Evolutionary conservation across 768 basidiomycete genomes (phyloP).

Genomic region (Collybia sp.): DNA sequence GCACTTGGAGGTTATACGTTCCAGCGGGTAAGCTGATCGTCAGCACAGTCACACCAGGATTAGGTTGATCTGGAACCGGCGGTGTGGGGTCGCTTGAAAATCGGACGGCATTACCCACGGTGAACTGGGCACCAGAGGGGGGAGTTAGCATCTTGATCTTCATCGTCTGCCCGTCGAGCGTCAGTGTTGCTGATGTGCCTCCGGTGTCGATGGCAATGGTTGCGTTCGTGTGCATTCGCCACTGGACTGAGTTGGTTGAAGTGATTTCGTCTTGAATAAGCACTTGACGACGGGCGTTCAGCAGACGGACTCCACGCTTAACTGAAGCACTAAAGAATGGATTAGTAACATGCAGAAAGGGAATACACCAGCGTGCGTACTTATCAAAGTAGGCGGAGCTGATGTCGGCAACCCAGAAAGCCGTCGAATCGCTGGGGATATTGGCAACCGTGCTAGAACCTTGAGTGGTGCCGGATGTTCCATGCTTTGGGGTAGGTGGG

Average conservation of each 20-base stretch:
- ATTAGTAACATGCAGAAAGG: conserved; percentile 10
- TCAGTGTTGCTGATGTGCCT: conserved; percentile 71
- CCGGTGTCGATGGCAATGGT: conserved; percentile 44
- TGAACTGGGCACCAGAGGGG: conserved; percentile 63
- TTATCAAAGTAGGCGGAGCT: conserved; percentile 68
- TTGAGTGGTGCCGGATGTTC: conserved; percentile 55
- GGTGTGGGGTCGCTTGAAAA: conserved; percentile 60
- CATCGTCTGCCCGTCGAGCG: conserved; percentile 65
- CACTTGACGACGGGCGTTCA: conserved; percentile 85
- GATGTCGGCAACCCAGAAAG: conserved; percentile 78
- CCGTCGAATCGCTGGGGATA: conserved; percentile 63
- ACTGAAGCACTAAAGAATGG: conserved; percentile 49
- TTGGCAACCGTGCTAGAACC: conserved; percentile 79
- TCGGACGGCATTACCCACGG: conserved; percentile 48
- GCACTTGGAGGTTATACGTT: conserved; percentile 71
- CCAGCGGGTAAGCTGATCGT: conserved; percentile 67
- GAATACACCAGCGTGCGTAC: conserved; percentile 37
- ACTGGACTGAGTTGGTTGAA: conserved; percentile 55
- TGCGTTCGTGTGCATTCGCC: conserved; percentile 97
- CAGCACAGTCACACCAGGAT: conserved; percentile 78
- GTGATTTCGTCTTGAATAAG: conserved; percentile 91
- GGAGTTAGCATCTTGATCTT: conserved; percentile 63
- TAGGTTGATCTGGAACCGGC: conserved; percentile 60
- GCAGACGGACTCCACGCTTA: conserved; percentile 76
- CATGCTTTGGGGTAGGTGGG: conserved; percentile 50